Base-by-base conservation (phyloP, 441 rosid species). In the Melastoma candidum region DNA sequence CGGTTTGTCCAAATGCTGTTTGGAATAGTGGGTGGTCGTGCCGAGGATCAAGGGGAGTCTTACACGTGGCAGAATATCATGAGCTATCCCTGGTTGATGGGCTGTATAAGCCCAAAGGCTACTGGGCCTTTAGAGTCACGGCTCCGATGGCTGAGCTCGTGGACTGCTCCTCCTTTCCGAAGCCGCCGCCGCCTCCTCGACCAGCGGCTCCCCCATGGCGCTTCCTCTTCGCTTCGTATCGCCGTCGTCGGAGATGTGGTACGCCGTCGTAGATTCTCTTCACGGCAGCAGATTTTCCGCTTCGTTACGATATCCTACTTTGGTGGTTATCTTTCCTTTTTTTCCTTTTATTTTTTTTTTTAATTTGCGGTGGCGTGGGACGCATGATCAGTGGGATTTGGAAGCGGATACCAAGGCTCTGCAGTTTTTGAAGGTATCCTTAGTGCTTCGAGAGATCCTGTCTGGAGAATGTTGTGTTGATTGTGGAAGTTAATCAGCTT, bases 171-270 rank as follows among this genome's bases (percentile, higher is more conserved):
- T 36, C 39, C 71, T 54, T 49, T 59, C 51, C 77, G 89, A 71
- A 22, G 47, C 60, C 7, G 12, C 59, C 45, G 7, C 49, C 14
- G 32, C 66, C 4, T 62, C 8, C 41, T 36, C 41, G 41, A 36
- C 41, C 41, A 9, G 41, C 41, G 41, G 41, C 41, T 36, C 41
- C 8, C 7, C 8, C 41, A 2, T 36, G 41, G 41, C 41, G 41
- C 41, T 36, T 36, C 79, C 54, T 68, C 84, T 26, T 26, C 51
- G 10, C 70, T 77, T 43, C 78, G 95, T 47, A 79, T 87, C 36
- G 96, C 89, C 9, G 74, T 90, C 49, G 84, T 83, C 64, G 92
- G 95, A 49, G 95, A 87, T 70, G 64, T 82, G 11, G 97, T 90
- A 63, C 70, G 77, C 22, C 22, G 22, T 17, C 54, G 48, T 49